Conservation (phyloP, 2,329 filamentous ascomycete species). For the Epichloe glyceriae region DNA sequence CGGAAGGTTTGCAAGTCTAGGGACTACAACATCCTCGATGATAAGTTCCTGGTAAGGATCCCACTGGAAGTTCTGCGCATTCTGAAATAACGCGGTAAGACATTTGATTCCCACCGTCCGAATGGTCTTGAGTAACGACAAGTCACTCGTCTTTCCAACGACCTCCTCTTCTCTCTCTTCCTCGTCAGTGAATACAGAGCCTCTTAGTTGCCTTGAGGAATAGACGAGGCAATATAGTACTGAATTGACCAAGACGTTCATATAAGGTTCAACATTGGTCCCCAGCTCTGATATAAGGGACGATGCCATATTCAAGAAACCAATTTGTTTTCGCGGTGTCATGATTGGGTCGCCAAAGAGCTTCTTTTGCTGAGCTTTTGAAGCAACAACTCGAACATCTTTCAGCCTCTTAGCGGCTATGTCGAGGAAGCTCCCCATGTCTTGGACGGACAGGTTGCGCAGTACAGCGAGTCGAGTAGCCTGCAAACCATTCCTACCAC, state of each 20-base stretch:
- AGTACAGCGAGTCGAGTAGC: constrained; percentile 70
- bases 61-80: constrained; percentile 61
- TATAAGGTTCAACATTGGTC: constrained; percentile 54
- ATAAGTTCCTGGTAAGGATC: constrained; percentile 55
- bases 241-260: constrained; percentile 57
- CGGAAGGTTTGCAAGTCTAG: constrained; percentile 65
- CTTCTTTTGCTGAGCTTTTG: constrained; percentile 33
- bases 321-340: constrained; percentile 67
- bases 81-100: constrained; percentile 63
- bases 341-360: constrained; percentile 47
- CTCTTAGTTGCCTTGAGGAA: constrained; percentile 47
- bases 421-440: constrained; percentile 69
- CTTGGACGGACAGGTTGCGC: constrained; percentile 59
- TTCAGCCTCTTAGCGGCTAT: constrained; percentile 65
- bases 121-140: constrained; percentile 51
- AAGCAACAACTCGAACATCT: constrained; percentile 43
- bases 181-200: constrained; percentile 18
- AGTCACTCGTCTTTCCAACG: constrained; percentile 29
- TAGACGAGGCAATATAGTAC: constrained; percentile 70
- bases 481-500: constrained; percentile 69
- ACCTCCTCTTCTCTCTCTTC: constrained; percentile 26
- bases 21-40: constrained; percentile 61
- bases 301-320: constrained; percentile 83
- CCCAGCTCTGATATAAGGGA: constrained; percentile 78
- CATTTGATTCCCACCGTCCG: constrained; percentile 71